These are phyloP conservation scores for Aspergillus latus DNA, from an alignment of 2,329 filamentous ascomycete species.

Conservation along the genomic window DNA sequence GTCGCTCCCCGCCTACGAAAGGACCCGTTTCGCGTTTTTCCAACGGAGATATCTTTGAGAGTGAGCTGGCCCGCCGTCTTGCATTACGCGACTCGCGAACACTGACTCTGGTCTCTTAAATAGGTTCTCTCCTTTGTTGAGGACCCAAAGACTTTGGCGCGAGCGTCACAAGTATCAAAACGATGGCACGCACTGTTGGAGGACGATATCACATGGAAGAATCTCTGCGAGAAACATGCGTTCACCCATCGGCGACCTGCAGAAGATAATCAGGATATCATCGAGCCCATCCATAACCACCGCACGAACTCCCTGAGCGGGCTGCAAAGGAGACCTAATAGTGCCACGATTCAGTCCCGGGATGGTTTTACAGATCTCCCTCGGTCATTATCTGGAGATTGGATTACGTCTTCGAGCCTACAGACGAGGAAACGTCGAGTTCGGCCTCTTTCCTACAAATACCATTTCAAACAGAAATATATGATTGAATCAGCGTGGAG, in stretches of 20 bases:
- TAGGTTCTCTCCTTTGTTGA: conserved; percentile 96
- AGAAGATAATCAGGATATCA: conserved; percentile 42
- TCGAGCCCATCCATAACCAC: conserved; percentile 36
- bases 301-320: conserved; percentile 23
- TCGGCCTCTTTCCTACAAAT: conserved; percentile 81
- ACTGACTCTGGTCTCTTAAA: conserved; percentile 17
- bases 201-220: conserved; percentile 98
- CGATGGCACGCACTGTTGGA: conserved; percentile 91
- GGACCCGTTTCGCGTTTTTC: conserved; percentile 88
- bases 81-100: background rate
- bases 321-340: conserved; percentile 27
- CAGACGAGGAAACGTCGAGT: conserved; percentile 50
- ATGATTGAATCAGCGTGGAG: conserved; percentile 98
- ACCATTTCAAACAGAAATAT: conserved; percentile 96
- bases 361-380: conserved; percentile 51
- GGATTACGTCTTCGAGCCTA: conserved; percentile 30
- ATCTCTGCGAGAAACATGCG: conserved; percentile 92
- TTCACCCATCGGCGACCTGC: conserved; percentile 74
- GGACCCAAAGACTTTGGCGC: conserved; percentile 87
- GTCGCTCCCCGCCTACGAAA: conserved; percentile 93
- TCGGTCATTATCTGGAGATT: conserved; percentile 35
- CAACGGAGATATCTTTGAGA: conserved; percentile 86
- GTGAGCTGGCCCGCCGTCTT: conserved; percentile 52
- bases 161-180: conserved; percentile 92
- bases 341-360: conserved; percentile 39